A percentile compares a stretch with the other conserved stretches of the same genome.
phyloP scores from a whole-genome alignment of 2,329 filamentous ascomycete species.

The Fusarium xylarioides region DNA sequence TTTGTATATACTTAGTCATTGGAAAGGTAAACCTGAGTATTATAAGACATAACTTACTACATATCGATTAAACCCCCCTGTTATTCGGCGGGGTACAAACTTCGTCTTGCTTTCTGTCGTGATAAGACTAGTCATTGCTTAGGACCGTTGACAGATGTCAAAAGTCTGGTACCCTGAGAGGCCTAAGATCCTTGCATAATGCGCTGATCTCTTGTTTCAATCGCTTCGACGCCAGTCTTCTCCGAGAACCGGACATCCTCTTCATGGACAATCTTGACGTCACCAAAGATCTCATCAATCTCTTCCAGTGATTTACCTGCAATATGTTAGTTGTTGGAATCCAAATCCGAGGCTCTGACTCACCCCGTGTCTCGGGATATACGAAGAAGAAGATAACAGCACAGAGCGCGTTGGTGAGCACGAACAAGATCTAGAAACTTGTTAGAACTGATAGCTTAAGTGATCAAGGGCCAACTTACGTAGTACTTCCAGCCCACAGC shows the following conservation, averaged over 20 bases:
- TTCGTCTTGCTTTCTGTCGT: no score
- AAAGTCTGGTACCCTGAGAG: accelerated
- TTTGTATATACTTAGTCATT: conserved; percentile 4
- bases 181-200: background rate
- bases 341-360: accelerated
- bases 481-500: conserved; percentile 55
- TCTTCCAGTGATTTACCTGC: conserved; percentile 52
- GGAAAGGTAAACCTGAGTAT: no score
- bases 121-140: accelerated
- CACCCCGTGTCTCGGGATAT: conserved; percentile 52
- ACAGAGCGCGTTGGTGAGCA: conserved; percentile 51
- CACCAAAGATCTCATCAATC: conserved; percentile 53
- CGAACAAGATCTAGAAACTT: conserved; percentile 47
- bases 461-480: conserved; percentile 23
- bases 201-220: background rate
- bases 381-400: conserved; percentile 47
- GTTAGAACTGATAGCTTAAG: accelerated
- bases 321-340: accelerated
- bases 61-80: accelerated
- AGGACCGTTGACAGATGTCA: accelerated
- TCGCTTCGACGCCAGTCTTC: conserved; percentile 13
- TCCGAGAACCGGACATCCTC: conserved; percentile 36
- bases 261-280: conserved; percentile 44
- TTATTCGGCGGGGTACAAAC: accelerated
- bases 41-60: background rate